Base-by-base conservation (phyloP, 768 basidiomycete genomes). In the Amanita fuliginea region DNA sequence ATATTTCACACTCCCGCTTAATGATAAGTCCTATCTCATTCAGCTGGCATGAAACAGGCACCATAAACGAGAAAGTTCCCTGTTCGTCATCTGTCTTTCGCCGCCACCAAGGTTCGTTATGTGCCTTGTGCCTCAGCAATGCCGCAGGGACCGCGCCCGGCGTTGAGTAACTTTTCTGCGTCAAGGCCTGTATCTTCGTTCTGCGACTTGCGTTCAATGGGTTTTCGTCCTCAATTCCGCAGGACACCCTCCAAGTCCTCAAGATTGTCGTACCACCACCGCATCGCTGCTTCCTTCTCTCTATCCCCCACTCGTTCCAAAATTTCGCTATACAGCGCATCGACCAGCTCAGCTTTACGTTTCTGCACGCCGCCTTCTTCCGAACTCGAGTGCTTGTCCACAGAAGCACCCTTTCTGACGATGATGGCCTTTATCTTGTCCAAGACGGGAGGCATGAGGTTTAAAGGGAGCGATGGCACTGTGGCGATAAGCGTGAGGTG, bases 211-310 rank as follows among this genome's bases (percentile, higher is more conserved):
- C 6, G 13, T 32, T 7, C 11, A 13, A 32, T 13, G 11, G 32
- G 0, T 32, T 37, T 10, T n/a, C 39, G 21, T 40, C 39, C 34
- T 13, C 19, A 6, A 30, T 11, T 5, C 6, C n/a, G 1, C 9
- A 35, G 10, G 11, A 16, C 44, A n/a, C 11, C 32, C 33, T 34
- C 30, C 11, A 46, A 9, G 18, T 19, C 11, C 40, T 22, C 41
- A 42, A 58, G 59, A 46, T 76, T 65, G 49, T 74, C 70, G 59
- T 78, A 73, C 87, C 87, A 90, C 87, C 87, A 90, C 40, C 64
- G 67, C 64, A 89, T 73, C 36, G 65, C 78, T 53, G 70, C 70
- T 59, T 77, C 78, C 65, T 82, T 86, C 66, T 84, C 83, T 37
- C 68, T 67, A 59, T 88, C 84, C 11, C 81, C 83, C 2, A 83